Evolutionary conservation across 768 basidiomycete species (phyloP), one percentile per base, ranked within the genome.

Genomic region (Xerocomus potaroensis): DNA sequence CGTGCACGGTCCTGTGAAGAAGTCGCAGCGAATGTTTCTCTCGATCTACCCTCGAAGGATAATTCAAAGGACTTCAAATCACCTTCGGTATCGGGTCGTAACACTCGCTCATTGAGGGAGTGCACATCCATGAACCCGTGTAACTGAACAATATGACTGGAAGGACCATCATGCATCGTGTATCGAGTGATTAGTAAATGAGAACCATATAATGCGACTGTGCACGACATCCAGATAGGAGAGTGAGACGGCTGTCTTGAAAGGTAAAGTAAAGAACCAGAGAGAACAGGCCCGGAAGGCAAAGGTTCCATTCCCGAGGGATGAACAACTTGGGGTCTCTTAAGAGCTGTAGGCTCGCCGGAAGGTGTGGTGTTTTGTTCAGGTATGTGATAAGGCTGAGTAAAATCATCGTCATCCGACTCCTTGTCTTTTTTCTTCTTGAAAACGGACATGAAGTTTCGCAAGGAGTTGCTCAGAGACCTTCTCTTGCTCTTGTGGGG

Each of bases 51-150:
- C 43, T 78, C 73, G 45, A 85, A 83, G 15, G 75, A 41, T n/a
- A 89, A 55, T 60, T 87, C 84, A 48, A 89, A 87, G 0, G 81
- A 66, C 51, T 77, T 78, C 41, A 75, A 53, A 38, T 77, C 73
- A 21, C 70, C 69, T 11, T 61, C 56, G n/a, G 68, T 57, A 39
- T 59, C 65, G 11, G 73, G 71, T n/a, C 81, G 67, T 21, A 72
- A 55, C 5, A 62, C 66, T 22, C 60, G 63, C 47, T 84, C 81
- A 4, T 74, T 70, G 10, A 84, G 61, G 10, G 87, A 86, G 19
- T 76, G 82, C 38, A 87, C 77, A 57, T 87, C 82, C 32, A 76
- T 65, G 57, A 84, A 86, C 26, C 69, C 66, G 5, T 65, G 54
- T 35, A 89, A 64, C 8, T 69, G 57, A 26, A 89, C 71, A 23